Evolutionary conservation across 331 rosid genomes (phyloP), one percentile per base, ranked within the genome.

Genomic region (Pyracantha coccinea): DNA sequence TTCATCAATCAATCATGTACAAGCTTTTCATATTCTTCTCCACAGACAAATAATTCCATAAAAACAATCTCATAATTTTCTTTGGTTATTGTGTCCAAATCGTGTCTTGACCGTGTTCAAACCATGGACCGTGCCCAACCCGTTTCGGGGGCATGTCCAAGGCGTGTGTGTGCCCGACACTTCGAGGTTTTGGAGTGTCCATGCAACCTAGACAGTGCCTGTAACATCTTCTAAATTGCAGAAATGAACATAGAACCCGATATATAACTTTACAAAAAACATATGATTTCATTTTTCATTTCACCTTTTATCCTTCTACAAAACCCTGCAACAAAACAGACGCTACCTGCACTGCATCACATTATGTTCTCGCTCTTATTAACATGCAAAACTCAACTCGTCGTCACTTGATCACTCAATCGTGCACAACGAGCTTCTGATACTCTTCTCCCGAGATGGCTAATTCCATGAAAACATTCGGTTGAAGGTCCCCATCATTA

Each of bases 1-100:
- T 90, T 91, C 16, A 83, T 54, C 59, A 58, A 58, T 58, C 64
- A 58, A 58, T 58, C 19, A 59, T 35, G 41, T 12, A 9, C 44
- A 38, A 87, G 83, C 70, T 84, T 82, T 69, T 85, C 76, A 75
- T 87, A 88, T 75, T 85, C 90, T 1, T 59, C 75, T n/a, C 89
- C 89, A 52, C 86, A 66, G 7, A 14, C 53, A 0, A 0, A 45
- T 45, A 1, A 45, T 45, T 33, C 41, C 41, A 33, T 33, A 33
- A 8, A 8, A 33, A 2, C 41, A 8, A 33, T 33, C 41, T 33
- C 41, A 33, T 8, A 8, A 33, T 33, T 33, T 33, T 14, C 16
- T 47, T 47, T 15, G 53, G n/a, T 47, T 2, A 35, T 35, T 35
- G 44, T 35, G 44, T 35, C 12, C 44, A 35, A 35, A 35, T 12